Conservation (phyloP, 2,329 filamentous ascomycete genomes). For the Dichotomopilus funicola region DNA sequence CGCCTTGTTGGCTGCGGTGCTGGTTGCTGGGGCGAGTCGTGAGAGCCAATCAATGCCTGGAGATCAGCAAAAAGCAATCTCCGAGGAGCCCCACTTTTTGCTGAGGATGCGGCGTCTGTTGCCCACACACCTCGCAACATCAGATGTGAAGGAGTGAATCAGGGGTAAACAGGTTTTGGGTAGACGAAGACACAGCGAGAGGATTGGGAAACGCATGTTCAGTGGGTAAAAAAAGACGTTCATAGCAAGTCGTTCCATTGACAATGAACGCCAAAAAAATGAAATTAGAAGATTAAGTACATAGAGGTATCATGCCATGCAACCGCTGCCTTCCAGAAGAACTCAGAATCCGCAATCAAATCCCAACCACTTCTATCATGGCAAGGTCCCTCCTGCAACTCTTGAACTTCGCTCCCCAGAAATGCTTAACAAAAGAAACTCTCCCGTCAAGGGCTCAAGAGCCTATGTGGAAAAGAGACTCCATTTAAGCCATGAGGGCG, state of each 20-base stretch:
- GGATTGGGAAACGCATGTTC: not conserved
- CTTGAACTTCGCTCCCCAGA: not conserved
- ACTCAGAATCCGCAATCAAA: conserved; percentile 6
- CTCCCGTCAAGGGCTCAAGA: not conserved
- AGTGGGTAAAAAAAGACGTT: conserved; percentile 19
- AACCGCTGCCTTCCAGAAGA: conserved; percentile 10
- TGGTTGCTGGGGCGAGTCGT: not conserved
- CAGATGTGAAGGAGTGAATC: not conserved
- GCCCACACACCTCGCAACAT: not conserved
- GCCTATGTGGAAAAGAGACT: not conserved
- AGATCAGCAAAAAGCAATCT: conserved; percentile 9
- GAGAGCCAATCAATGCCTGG: not conserved
- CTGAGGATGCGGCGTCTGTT: not conserved
- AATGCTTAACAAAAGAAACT: not conserved
- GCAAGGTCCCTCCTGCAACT: not conserved
- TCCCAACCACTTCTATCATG: not conserved
- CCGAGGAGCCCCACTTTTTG: conserved; percentile 6
- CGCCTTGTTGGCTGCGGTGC: too few relatives aligned
- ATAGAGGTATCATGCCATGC: conserved; percentile 28
- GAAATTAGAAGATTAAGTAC: conserved; percentile 46
- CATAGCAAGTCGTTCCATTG: conserved; percentile 15
- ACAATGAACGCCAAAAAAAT: conserved; percentile 25
- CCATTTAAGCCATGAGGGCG: conserved; percentile 48
- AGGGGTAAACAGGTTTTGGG: not conserved
- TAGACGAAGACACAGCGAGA: not conserved